Percentiles rank a stretch among this genome's conserved stretches.
phyloP scores from a whole-genome alignment of 805 yeast species.

The Saccharomycopsis guyanensis region DNA sequence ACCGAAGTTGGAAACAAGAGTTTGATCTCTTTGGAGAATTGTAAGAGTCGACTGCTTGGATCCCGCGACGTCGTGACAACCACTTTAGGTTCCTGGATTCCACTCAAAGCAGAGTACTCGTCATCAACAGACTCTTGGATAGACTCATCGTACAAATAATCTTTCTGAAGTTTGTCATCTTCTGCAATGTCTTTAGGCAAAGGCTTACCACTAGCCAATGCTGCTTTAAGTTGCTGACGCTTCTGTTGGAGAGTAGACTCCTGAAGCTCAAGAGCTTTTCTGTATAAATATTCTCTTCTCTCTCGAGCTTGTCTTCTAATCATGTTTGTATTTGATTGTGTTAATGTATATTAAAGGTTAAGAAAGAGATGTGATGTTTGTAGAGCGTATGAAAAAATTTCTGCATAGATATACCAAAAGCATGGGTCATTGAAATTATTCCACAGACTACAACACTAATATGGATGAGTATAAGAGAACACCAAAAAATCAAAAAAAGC shows the following conservation, averaged over 20 bases:
- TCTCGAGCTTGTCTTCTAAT: constrained; percentile 93
- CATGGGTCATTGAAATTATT: background rate
- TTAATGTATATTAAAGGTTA: background rate
- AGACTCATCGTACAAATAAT: constrained; percentile 82
- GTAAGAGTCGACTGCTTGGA: constrained; percentile 77
- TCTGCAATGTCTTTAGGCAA: constrained; percentile 86
- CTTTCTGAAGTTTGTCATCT: constrained; percentile 71
- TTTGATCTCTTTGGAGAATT: constrained; percentile 88
- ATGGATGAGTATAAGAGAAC: too few relatives aligned
- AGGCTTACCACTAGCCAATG: constrained; percentile 87
- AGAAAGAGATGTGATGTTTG: background rate
- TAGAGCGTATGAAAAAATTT: background rate
- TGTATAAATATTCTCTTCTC: constrained; percentile 85
- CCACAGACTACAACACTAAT: too few relatives aligned
- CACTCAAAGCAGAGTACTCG: constrained; percentile 82
- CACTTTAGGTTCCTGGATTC: constrained; percentile 82
- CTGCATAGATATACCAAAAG: background rate
- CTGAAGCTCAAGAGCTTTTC: constrained; percentile 83
- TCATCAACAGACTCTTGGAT: constrained; percentile 58
- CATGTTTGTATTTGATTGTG: too few relatives aligned
- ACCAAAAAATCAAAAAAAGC: too few relatives aligned
- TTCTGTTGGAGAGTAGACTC: constrained; percentile 82
- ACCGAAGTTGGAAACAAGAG: constrained; percentile 84
- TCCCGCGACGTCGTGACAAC: constrained; percentile 91
- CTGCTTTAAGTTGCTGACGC: constrained; percentile 77